Evolutionary conservation across 257 asterid genomes (phyloP).

Genomic region (Rhazya stricta): DNA sequence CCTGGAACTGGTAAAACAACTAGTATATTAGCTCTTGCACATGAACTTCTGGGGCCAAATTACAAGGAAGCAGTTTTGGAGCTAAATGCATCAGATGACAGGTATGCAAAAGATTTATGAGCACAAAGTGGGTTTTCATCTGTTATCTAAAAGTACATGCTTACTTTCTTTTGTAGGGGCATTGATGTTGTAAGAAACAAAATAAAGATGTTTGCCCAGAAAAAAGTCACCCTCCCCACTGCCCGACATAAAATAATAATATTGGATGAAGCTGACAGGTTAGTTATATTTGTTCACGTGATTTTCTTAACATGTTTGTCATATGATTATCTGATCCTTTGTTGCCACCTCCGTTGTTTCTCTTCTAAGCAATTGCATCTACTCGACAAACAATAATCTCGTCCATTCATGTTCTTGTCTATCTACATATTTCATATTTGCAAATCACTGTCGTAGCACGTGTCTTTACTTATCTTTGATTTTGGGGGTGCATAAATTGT

Average conservation of each 20-base stretch:
- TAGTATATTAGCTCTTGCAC: constrained; percentile 92
- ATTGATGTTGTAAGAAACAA: constrained; percentile 96
- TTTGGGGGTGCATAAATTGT: background rate
- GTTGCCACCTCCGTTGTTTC: background rate
- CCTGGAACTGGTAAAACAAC: constrained; percentile 99
- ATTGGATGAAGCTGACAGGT: constrained; percentile 99
- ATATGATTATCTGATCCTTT: background rate
- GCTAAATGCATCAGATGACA: constrained; percentile 94
- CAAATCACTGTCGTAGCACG: background rate
- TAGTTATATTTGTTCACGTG: constrained; percentile 14
- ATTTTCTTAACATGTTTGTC: background rate
- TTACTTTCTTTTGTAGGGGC: constrained; percentile 46
- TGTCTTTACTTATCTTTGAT: background rate
- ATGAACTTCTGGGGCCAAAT: constrained; percentile 90
- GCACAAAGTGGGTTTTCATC: background rate
- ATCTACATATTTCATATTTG: background rate
- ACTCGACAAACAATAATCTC: background rate
- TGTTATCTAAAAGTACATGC: background rate
- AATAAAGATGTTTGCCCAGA: constrained; percentile 98
- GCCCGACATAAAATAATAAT: constrained; percentile 88
- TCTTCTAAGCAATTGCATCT: background rate
- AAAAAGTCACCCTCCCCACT: constrained; percentile 82
- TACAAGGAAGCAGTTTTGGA: constrained; percentile 83
- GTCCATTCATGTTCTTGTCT: background rate
- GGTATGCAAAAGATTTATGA: constrained; percentile 33